Evolutionary conservation across 139 green algal genomes (phyloP).

Genomic region (Choricystis sp.): DNA sequence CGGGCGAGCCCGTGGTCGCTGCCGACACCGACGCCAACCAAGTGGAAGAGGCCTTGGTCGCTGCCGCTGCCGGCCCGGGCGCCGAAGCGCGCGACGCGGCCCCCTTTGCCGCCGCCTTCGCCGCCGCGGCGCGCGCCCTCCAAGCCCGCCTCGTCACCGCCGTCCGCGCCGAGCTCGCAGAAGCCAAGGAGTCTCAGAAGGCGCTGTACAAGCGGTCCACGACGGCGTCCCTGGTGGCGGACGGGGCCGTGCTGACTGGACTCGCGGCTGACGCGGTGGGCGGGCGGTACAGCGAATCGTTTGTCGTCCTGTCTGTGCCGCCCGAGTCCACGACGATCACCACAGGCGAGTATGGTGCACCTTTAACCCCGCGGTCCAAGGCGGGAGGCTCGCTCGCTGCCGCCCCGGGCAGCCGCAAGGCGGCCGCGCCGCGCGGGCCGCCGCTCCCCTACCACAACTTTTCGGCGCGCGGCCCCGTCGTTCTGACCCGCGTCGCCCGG

Average conservation of each 20-base stretch:
- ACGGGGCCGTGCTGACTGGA: not conserved
- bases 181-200: not conserved
- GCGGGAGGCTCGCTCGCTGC: too few relatives aligned
- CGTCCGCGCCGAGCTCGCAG: not conserved
- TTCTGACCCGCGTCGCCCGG: not conserved
- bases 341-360: too few relatives aligned
- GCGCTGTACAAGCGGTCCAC: not conserved
- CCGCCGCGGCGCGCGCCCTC: not conserved
- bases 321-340: too few relatives aligned
- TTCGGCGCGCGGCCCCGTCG: not conserved
- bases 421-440: too few relatives aligned
- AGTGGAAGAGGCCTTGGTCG: too few relatives aligned
- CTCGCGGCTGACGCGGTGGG: not conserved
- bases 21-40: too few relatives aligned
- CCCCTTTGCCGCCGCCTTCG: not conserved
- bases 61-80: too few relatives aligned
- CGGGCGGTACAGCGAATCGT: not conserved
- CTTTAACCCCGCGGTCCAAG: too few relatives aligned
- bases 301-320: not conserved
- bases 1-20: too few relatives aligned
- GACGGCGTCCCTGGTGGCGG: not conserved
- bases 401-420: not conserved
- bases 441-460: not conserved
- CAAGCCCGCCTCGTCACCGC: not conserved
- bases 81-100: not conserved